Percentiles rank a stretch among this genome's conserved stretches.
phyloP scores from a whole-genome alignment of 495 filamentous ascomycete genomes.

The Haplographium delicatum region DNA sequence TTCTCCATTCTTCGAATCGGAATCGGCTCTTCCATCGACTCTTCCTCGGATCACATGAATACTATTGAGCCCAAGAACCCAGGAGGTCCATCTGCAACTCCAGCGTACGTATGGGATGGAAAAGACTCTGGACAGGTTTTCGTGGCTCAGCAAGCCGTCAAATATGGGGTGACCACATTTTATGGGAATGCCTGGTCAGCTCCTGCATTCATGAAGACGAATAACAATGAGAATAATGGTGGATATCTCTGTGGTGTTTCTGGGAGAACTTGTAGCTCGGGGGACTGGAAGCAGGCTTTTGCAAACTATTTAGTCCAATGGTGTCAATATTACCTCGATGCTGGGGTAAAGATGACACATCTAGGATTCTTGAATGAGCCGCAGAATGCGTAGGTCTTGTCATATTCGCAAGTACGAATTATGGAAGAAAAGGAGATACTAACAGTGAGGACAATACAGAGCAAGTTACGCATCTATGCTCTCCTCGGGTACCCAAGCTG shows the following conservation, averaged over 20 bases:
- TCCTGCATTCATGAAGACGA: slow-evolving; percentile 52
- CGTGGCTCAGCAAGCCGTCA: slow-evolving; percentile 43
- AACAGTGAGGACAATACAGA: too few relatives aligned
- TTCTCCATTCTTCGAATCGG: slow-evolving; percentile 52
- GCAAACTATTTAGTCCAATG: slow-evolving; percentile 52
- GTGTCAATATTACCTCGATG: slow-evolving; percentile 41
- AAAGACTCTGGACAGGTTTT: slow-evolving; percentile 50
- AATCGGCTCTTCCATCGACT: slow-evolving; percentile 46
- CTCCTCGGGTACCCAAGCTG: slow-evolving; percentile 29
- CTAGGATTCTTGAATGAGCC: slow-evolving; percentile 37
- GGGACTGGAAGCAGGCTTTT: slow-evolving; percentile 52
- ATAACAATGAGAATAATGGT: slow-evolving; percentile 42
- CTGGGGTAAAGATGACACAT: slow-evolving; percentile 46
- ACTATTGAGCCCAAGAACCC: slow-evolving; percentile 42
- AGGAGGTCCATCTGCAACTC: slow-evolving; percentile 33
- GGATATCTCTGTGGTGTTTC: slow-evolving; percentile 50
- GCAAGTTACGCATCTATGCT: slow-evolving; percentile 24
- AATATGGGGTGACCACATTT: slow-evolving; percentile 42
- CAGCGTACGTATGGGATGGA: slow-evolving; percentile 44
- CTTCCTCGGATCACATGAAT: slow-evolving; percentile 41
- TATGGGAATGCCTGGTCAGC: slow-evolving; percentile 52
- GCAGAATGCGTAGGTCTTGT: slow-evolving; percentile 25
- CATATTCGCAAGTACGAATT: background rate
- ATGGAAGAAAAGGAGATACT: background rate
- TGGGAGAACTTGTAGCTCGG: slow-evolving; percentile 37